A percentile compares a stretch with the other conserved stretches of the same genome.
Conservation (phyloP, 805 yeast species). For the Sugiyamaella boreocaroliniensis region DNA sequence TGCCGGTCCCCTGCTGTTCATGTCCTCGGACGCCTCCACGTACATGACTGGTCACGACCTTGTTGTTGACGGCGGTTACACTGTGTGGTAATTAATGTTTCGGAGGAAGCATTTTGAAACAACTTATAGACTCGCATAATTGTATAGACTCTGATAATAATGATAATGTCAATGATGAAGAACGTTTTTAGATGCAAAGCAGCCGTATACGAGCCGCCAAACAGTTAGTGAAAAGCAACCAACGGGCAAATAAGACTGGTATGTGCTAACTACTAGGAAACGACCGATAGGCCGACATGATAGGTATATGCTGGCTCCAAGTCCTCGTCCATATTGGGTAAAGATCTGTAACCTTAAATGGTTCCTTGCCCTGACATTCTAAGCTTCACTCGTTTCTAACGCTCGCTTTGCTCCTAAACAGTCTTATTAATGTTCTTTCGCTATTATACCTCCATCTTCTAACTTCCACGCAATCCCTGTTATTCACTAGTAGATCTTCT, state of each 20-base stretch:
- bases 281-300: too few relatives aligned
- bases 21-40: conserved; percentile 66
- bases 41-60: conserved; percentile 82
- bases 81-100: conserved; percentile 54
- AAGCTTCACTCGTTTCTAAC: neutral
- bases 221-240: too few relatives aligned
- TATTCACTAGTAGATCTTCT: conserved; percentile 64
- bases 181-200: too few relatives aligned
- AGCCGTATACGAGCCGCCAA: too few relatives aligned
- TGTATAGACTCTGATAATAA: neutral
- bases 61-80: conserved; percentile 82
- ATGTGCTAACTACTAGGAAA: too few relatives aligned
- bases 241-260: too few relatives aligned
- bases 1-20: conserved; percentile 67
- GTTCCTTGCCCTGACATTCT: neutral
- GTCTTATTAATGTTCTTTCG: too few relatives aligned
- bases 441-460: too few relatives aligned
- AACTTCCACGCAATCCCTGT: too few relatives aligned
- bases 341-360: neutral
- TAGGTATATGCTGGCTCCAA: too few relatives aligned
- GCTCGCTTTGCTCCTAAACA: neutral
- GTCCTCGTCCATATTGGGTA: neutral
- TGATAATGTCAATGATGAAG: neutral
- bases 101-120: neutral
- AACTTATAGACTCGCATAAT: neutral